Percentiles rank a stretch among this genome's conserved stretches.
These are phyloP conservation scores for Stipa capillata DNA, from an alignment of 176 grass and related monocot species.

Conservation along the genomic window DNA sequence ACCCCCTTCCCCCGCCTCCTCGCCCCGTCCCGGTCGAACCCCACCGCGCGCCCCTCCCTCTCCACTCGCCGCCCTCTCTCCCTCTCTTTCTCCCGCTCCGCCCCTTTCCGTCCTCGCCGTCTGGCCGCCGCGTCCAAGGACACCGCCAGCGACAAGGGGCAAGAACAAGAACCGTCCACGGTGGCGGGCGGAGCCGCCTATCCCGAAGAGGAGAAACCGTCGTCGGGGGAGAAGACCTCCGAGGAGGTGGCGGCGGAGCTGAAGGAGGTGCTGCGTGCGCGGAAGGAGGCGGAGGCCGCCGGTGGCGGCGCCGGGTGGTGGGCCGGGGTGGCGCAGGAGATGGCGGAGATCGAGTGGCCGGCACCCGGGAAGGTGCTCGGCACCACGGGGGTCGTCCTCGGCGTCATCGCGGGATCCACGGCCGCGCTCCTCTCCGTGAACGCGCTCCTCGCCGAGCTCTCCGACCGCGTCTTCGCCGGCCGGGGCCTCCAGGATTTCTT, in stretches of 20 bases:
- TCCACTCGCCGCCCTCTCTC: background rate
- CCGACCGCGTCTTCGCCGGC: constrained; percentile 68
- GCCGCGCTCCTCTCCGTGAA: constrained; percentile 84
- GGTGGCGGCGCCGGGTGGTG: constrained; percentile 19
- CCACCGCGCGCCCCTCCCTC: background rate
- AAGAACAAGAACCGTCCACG: constrained; percentile 15
- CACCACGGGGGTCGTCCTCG: constrained; percentile 88
- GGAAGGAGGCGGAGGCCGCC: constrained; percentile 42
- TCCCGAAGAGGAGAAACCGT: background rate
- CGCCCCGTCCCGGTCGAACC: background rate
- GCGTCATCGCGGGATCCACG: constrained; percentile 73
- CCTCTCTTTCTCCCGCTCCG: background rate
- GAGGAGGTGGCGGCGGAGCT: constrained; percentile 72
- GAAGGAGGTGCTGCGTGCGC: constrained; percentile 67
- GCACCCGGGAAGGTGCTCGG: constrained; percentile 68
- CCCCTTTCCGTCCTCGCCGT: background rate
- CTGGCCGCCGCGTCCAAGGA: constrained; percentile 19
- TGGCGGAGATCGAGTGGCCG: constrained; percentile 80
- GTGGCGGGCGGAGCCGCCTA: background rate
- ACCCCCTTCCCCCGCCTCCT: constrained; percentile 20
- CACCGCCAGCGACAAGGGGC: constrained; percentile 18
- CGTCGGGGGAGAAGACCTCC: background rate
- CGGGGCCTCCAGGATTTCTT: constrained; percentile 88
- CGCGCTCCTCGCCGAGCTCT: constrained; percentile 73
- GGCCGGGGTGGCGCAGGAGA: constrained; percentile 58